Evolutionary conservation across 352 stramenopile species (phyloP), one percentile per base, ranked within the genome.

Genomic region (Pythium brachiatum): DNA sequence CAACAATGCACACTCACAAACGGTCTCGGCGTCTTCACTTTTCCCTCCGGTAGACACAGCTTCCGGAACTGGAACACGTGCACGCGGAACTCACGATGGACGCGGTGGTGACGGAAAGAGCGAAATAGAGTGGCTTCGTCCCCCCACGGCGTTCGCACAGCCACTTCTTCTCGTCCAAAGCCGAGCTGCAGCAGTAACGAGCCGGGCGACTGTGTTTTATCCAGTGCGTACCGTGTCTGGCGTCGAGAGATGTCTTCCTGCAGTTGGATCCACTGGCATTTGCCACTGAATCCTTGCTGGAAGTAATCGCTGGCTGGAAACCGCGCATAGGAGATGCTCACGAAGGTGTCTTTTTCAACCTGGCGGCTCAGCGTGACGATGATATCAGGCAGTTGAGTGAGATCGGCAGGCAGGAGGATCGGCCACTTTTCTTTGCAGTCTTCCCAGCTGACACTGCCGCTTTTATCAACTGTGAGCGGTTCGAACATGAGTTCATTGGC

Each of bases 41-140:
- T 70, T 2, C 75, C 80, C 1, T 67, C 55, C 1, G 77, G 69
- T 0, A 90, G 59, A 8, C 90, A 60, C 0, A 90, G 57, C 31
- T 81, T 73, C 16, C 85, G 74, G 20, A 81, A 83, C 57, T 97
- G 90, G 64, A 91, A 97, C 13, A 97, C 31, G 55, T 97, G 81
- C 0, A 97, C 78, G 7, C 88, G 86, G 9, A 96, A 66, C 21
- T 91, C 79, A 2, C 79, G 73, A 57, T 89, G 57, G 18, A 92
- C 73, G 21, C 66, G 62, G 25, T 80, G 68, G 2, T 75, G 73
- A 3, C 76, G 73, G 47, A 89, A 87, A 0, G 77, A 72, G 3
- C 56, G 36, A 31, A 88, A 89, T 0, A 89, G 52, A 9, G 67
- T 51, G 0, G 52, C 38, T 1, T 87, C 74, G 6, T 76, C 77